Conservation (phyloP, 345 rosid species). For the Kernera saxatilis region DNA sequence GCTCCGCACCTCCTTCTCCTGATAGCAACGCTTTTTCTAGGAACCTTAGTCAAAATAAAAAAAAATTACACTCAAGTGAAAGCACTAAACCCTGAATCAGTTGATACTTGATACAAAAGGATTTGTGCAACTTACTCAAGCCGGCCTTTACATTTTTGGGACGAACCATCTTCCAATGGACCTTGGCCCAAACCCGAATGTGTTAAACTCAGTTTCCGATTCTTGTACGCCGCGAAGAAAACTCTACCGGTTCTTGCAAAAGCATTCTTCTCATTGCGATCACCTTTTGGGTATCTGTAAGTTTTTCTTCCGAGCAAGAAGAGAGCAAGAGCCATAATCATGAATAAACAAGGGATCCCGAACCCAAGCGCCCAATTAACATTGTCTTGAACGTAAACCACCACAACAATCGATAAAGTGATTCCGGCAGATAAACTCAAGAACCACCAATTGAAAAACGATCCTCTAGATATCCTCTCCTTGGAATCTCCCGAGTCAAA, state of each 20-base stretch:
- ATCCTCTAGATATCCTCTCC: slow-evolving; percentile 15
- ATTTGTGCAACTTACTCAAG: background rate
- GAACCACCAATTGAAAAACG: slow-evolving; percentile 33
- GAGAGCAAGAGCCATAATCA: slow-evolving; percentile 25
- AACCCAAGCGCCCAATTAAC: slow-evolving; percentile 23
- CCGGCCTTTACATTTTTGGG: background rate
- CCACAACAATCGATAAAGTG: slow-evolving; percentile 6
- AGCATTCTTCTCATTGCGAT: background rate
- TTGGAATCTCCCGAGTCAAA: slow-evolving; percentile 19
- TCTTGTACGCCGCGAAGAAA: slow-evolving; percentile 13
- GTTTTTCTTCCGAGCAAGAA: slow-evolving; percentile 27
- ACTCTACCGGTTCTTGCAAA: slow-evolving; percentile 25
- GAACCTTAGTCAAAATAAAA: slow-evolving; percentile 24
- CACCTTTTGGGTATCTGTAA: slow-evolving; percentile 9
- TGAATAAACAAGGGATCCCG: slow-evolving; percentile 28
- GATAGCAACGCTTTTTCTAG: slow-evolving; percentile 39
- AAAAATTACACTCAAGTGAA: background rate
- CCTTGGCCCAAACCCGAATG: slow-evolving; percentile 10
- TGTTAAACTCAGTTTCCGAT: background rate
- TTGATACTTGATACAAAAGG: background rate
- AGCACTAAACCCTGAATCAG: background rate
- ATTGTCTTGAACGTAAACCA: slow-evolving; percentile 19
- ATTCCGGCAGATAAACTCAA: slow-evolving; percentile 20
- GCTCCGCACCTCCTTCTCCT: slow-evolving; percentile 26
- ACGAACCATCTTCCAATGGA: background rate